Evolutionary conservation across 345 rosid species (phyloP), one percentile per base, ranked within the genome.

Genomic region (Cardamine occulta): DNA sequence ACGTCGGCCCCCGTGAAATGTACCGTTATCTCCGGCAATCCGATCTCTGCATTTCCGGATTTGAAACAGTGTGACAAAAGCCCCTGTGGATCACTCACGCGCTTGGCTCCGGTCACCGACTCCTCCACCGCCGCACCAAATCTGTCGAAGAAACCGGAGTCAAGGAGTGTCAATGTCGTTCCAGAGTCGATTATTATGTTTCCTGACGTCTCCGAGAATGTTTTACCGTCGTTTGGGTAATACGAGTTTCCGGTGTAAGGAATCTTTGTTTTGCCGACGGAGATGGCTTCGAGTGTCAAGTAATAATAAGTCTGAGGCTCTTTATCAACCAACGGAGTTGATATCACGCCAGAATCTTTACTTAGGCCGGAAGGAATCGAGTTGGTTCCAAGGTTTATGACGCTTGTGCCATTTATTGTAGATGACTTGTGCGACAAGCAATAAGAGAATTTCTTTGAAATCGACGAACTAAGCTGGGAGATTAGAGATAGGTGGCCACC

Each of bases 111-210:
- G 0, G 82, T 69, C 28, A 84, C 82, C 4, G 8, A 47, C 1
- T 44, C 51, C 3, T 56, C 61, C 1, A 83, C 75, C 5, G 80
- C 80, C 1, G 81, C 8, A 1, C 49, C 65, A 67, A 87, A 10
- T n/a, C 69, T 23, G 6, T 63, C 14, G 53, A 61, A 79, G 40
- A 81, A 82, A 5, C 71, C 79, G 0, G 28, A 11, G 0, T 86
- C 88, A 0, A 84, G 48, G 0, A 88, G 7, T 0, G 91, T 90
- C 31, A 82, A 53, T 3, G 96, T 85, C 7, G 88, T 86, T 8
- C 97, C 91, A 0, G 91, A 89, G 68, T 91, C 96, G 19, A 88
- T 81, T 39, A 89, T 84, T 21, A 85, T 85, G 82, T 88, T 86
- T 8, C 90, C 91, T 2, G 44, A 0, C 63, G 49, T 8, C 24